These are phyloP conservation scores for Hymenochaete sp. DNA, from an alignment of 1,284 basidiomycete genomes.

Conservation along the genomic window DNA sequence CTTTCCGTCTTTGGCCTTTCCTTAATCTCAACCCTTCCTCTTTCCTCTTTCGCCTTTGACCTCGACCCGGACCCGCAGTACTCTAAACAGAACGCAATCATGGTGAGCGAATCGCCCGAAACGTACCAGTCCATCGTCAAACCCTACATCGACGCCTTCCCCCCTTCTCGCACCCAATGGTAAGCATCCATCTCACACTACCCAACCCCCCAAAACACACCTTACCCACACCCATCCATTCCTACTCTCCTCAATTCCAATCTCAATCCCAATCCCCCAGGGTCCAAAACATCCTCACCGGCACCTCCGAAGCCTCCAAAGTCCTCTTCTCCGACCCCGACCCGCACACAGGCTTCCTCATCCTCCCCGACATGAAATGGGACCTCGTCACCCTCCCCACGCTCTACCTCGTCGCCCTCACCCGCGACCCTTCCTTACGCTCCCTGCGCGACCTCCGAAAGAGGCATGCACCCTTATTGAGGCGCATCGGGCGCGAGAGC, in stretches of 20 bases:
- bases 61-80: slow-evolving; percentile 43
- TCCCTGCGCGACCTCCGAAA: slow-evolving; percentile 65
- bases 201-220: no score
- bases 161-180: slow-evolving; percentile 75
- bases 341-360: slow-evolving; percentile 56
- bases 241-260: no score
- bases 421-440: slow-evolving; percentile 45
- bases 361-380: slow-evolving; percentile 94
- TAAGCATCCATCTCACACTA: slow-evolving; percentile 31
- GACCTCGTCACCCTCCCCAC: slow-evolving; percentile 66
- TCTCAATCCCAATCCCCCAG: slow-evolving; percentile 32
- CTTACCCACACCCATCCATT: no score
- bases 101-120: slow-evolving; percentile 77
- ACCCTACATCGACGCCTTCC: slow-evolving; percentile 74
- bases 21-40: neutral
- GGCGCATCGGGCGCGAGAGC: slow-evolving; percentile 53
- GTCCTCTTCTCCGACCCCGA: slow-evolving; percentile 59
- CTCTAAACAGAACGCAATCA: slow-evolving; percentile 59
- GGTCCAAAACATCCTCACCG: slow-evolving; percentile 83
- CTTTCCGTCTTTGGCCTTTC: slow-evolving; percentile 1
- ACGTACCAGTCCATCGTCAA: slow-evolving; percentile 62
- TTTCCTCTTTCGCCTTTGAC: neutral
- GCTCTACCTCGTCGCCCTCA: slow-evolving; percentile 72
- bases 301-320: slow-evolving; percentile 72
- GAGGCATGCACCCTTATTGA: slow-evolving; percentile 62